Evolutionary conservation across 2,329 filamentous ascomycete species (phyloP).

Genomic region (Piedraia hortae): DNA sequence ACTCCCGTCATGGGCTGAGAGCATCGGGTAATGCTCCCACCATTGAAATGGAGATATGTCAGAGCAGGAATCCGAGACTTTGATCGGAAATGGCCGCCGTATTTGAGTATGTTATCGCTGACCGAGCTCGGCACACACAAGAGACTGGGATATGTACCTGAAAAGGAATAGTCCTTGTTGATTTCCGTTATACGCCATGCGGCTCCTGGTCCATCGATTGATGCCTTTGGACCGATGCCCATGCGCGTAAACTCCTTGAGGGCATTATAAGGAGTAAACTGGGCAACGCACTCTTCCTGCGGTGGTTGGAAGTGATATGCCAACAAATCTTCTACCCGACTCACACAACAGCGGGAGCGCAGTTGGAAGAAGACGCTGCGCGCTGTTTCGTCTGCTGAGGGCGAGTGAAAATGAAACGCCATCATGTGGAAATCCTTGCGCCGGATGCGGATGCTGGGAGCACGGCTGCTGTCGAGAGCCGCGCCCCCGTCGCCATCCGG

Average conservation of each 20-base stretch:
- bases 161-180: constrained; percentile 76
- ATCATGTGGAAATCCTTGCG: constrained; percentile 87
- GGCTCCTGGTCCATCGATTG: constrained; percentile 23
- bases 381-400: constrained; percentile 24
- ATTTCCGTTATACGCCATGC: constrained; percentile 79
- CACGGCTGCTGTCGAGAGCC: constrained; percentile 16
- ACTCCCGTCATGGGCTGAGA: constrained; percentile 79
- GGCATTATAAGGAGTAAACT: constrained; percentile 67
- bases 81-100: constrained; percentile 71
- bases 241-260: constrained; percentile 64
- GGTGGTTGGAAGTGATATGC: constrained; percentile 62
- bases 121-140: constrained; percentile 67
- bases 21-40: constrained; percentile 84
- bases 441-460: constrained; percentile 60
- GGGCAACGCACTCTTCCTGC: constrained; percentile 35
- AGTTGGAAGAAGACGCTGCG: constrained; percentile 75
- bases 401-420: constrained; percentile 60
- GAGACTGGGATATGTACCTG: constrained; percentile 68
- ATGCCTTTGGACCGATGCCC: constrained; percentile 57
- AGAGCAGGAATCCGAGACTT: constrained; percentile 66
- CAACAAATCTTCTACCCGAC: constrained; percentile 65
- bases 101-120: constrained; percentile 91
- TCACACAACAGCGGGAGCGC: constrained; percentile 48
- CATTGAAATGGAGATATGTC: constrained; percentile 91
- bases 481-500: constrained; percentile 2